Conservation (phyloP, 495 filamentous ascomycete species). For the Mytilinidion resinicola region DNA sequence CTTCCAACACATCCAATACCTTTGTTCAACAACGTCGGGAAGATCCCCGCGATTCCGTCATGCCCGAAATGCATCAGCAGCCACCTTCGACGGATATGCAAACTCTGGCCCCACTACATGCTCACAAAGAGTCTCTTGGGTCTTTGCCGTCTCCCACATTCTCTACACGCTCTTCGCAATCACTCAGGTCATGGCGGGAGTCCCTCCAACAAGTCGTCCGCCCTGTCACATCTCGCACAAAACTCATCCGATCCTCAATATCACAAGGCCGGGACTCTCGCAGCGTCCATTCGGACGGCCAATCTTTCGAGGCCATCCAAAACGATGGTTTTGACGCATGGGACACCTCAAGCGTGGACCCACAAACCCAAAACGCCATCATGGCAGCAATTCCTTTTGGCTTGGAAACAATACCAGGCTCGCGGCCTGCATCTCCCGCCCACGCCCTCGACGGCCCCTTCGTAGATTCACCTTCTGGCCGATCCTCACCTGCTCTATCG, state of each 20-base stretch:
- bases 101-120: slow-evolving; percentile 14
- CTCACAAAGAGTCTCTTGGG: slow-evolving; percentile 10
- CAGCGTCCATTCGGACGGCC: slow-evolving; percentile 15
- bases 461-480: background rate
- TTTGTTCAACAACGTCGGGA: background rate
- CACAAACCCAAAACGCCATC: slow-evolving; percentile 51
- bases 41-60: slow-evolving; percentile 15
- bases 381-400: slow-evolving; percentile 45
- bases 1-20: too few species aligned
- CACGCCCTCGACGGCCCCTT: slow-evolving; percentile 33
- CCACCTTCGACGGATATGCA: slow-evolving; percentile 10
- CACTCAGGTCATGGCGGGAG: slow-evolving; percentile 23
- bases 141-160: slow-evolving; percentile 25
- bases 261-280: slow-evolving; percentile 13
- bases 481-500: background rate
- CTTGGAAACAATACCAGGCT: slow-evolving; percentile 53
- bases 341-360: slow-evolving; percentile 59
- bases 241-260: slow-evolving; percentile 21
- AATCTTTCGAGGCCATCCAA: slow-evolving; percentile 21
- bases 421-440: slow-evolving; percentile 44
- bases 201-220: slow-evolving; percentile 28
- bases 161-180: slow-evolving; percentile 18
- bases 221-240: slow-evolving; percentile 28
- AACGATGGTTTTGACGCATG: slow-evolving; percentile 60
- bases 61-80: slow-evolving; percentile 20